Conservation (phyloP, 2,329 filamentous ascomycete genomes). For the Ascochyta rabiei region DNA sequence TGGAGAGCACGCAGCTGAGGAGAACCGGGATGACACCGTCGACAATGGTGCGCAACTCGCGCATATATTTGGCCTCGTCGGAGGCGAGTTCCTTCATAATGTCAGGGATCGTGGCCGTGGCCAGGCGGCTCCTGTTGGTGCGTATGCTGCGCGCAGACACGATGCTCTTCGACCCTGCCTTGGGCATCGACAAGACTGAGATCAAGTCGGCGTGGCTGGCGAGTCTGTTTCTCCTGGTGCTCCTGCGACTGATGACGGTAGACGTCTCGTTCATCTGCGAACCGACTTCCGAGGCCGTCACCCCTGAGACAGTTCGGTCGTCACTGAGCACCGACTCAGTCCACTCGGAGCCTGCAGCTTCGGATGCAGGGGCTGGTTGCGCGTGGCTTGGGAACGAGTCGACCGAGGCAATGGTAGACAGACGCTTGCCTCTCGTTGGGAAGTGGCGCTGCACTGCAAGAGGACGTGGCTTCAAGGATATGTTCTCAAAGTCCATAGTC, state of each 20-base stretch:
- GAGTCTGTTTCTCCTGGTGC: constrained; percentile 65
- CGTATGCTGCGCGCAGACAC: constrained; percentile 80
- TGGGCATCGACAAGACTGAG: constrained; percentile 81
- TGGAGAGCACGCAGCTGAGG: constrained; percentile 79
- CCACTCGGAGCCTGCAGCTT: constrained; percentile 34
- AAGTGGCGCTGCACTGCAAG: constrained; percentile 53
- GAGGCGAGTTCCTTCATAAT: constrained; percentile 79
- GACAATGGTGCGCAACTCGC: constrained; percentile 90
- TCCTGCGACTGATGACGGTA: constrained; percentile 53
- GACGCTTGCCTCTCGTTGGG: constrained; percentile 60
- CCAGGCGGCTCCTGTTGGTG: constrained; percentile 70
- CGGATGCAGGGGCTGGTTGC: constrained; percentile 37
- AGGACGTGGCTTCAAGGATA: constrained; percentile 39
- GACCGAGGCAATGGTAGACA: constrained; percentile 65
- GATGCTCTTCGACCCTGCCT: constrained; percentile 69
- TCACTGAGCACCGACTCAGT: constrained; percentile 27
- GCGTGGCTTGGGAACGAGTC: constrained; percentile 56
- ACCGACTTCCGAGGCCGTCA: constrained; percentile 37
- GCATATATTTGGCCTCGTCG: constrained; percentile 86
- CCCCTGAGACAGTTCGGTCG: constrained; percentile 24
- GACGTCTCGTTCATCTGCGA: constrained; percentile 42
- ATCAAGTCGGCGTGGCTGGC: constrained; percentile 94
- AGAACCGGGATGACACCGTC: constrained; percentile 95
- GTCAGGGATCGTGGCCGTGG: constrained; percentile 73
- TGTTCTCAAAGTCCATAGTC: constrained; percentile 39